Evolutionary conservation across 2,329 filamentous ascomycete species (phyloP).

Genomic region (Cordyceps javanica): DNA sequence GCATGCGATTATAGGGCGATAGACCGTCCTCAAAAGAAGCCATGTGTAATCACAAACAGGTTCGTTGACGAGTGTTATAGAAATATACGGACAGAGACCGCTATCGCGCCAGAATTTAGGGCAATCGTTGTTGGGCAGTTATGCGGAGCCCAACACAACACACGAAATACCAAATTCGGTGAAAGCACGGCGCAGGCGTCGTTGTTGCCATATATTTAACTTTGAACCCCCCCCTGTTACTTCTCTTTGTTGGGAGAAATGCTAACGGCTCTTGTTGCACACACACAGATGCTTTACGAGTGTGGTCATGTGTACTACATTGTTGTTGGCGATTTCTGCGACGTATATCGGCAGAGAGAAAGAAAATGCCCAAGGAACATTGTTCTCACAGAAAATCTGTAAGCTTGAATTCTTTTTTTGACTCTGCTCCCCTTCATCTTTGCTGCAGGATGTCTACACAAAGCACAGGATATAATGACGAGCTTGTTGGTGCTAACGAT

Average conservation of each 20-base stretch:
- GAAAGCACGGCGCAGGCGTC: no score
- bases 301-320: neutral
- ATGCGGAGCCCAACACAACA: no score
- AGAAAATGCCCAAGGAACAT: neutral
- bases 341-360: neutral
- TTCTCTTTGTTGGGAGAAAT: neutral
- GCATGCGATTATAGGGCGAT: no score
- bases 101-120: no score
- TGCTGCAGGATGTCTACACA: neutral
- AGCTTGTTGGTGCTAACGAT: neutral
- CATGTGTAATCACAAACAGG: slow-evolving; percentile 8
- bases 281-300: neutral
- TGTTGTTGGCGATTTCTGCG: neutral
- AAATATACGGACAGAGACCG: no score
- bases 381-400: neutral
- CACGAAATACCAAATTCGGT: no score
- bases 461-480: neutral
- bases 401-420: no score
- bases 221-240: no score
- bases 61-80: no score
- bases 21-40: neutral
- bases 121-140: no score
- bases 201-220: no score
- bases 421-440: neutral
- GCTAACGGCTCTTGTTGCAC: neutral